Base-by-base conservation (phyloP, 2,329 filamentous ascomycete species). In the Akanthomyces lecanii region DNA sequence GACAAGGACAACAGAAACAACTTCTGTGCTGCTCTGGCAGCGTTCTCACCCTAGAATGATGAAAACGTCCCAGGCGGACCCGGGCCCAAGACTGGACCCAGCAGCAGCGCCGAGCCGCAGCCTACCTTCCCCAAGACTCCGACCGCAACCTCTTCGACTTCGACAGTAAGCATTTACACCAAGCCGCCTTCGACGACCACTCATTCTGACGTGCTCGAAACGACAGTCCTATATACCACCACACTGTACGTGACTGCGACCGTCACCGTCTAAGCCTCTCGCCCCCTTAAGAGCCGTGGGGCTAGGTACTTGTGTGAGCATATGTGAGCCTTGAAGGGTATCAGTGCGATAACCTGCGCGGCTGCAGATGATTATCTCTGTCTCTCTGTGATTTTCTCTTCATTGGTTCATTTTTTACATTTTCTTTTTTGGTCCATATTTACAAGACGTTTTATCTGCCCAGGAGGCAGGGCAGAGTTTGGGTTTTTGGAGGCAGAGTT, bases 1-100 rank as follows among this genome's bases (percentile, higher is more conserved):
- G 85, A 87, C 67, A 75, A 73, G 58, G 85, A 89, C 72, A 89
- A 90, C 75, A 78, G 83, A 62, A 88, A 86, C 74, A 86, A 80
- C 68, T 90, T 87, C 70, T 88, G 86, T 68, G 85, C 84, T 5
- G 84, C 85, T 30, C 75, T 89, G 64, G 83, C 84, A 30, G 69
- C 79, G 56, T 87, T 86, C 71, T 65, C 65, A 56, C 63, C 69
- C 62, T 69, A 67, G 50, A 25, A 54, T 25, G 55, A 53, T 42
- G 42, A 36, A 18, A 40, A 40, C 40, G 23, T n/a, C 12, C 55
- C 61, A 48, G 47, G 38, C 23, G 54, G 55, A 25, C 56, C 61
- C 23, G 40, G 51, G 14, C 51, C 53, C 25, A 60, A 60, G 25
- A 59, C 55, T 8, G 62, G 53, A 12, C 54, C 40, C 16, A 42